Percentiles rank a stretch among this genome's conserved stretches.
phyloP scores from a whole-genome alignment of 2,329 filamentous ascomycete genomes.

The Westerdykella aurantiaca region DNA sequence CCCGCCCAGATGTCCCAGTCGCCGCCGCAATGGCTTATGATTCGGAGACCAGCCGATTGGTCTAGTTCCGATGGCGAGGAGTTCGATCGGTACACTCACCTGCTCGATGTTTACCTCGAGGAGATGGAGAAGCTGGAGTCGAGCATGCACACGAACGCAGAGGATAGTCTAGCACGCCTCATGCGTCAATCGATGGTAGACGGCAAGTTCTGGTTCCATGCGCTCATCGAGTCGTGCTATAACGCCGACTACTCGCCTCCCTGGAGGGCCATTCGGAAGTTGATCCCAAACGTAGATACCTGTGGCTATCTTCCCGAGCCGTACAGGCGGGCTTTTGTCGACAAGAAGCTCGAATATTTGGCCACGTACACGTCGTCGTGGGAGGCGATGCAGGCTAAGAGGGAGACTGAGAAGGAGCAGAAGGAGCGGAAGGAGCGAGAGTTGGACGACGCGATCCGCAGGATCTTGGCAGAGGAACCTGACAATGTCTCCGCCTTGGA shows the following conservation, averaged over 20 bases:
- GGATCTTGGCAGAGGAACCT: no score
- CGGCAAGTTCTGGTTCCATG: constrained; percentile 5
- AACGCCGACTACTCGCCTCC: neutral
- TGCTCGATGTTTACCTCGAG: constrained; percentile 5
- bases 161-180: neutral
- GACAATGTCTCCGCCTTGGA: no score
- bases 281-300: no score
- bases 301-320: no score
- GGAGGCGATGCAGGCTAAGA: no score
- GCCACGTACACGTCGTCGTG: no score
- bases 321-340: no score
- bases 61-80: neutral
- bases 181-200: constrained; percentile 1
- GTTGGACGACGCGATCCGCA: no score
- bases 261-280: no score
- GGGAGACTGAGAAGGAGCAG: no score
- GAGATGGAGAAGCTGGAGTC: constrained; percentile 3
- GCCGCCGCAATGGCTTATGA: constrained; percentile 8
- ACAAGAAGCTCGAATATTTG: no score
- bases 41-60: neutral
- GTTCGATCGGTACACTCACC: constrained; percentile 3
- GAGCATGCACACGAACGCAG: neutral
- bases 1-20: constrained; percentile 15
- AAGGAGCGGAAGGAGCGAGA: no score
- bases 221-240: constrained; percentile 1